These are phyloP conservation scores for Microstroma glucosiphilum DNA, from an alignment of 1,284 basidiomycete species.

Conservation along the genomic window DNA sequence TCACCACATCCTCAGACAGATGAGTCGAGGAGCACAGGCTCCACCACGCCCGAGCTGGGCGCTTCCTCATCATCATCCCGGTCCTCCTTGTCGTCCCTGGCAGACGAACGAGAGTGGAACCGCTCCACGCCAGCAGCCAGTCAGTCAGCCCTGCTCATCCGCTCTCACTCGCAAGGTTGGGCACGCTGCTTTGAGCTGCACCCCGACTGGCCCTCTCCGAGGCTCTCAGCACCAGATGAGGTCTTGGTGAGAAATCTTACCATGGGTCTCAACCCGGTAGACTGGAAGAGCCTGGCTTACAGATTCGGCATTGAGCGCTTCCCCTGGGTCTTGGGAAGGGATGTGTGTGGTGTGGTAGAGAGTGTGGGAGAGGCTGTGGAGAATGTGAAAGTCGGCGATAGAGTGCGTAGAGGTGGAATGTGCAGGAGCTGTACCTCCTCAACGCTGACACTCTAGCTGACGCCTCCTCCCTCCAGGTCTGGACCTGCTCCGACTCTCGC, in stretches of 20 bases:
- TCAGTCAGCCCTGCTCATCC: slow-evolving; percentile 25
- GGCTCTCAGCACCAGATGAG: slow-evolving; percentile 15
- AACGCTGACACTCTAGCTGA: not conserved
- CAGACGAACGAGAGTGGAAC: slow-evolving; percentile 9
- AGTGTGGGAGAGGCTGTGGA: slow-evolving; percentile 53
- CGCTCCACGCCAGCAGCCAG: slow-evolving; percentile 1
- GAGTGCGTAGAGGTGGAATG: slow-evolving; percentile 36
- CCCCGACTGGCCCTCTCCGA: slow-evolving; percentile 19
- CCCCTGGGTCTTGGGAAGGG: slow-evolving; percentile 54
- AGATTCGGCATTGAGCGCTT: slow-evolving; percentile 37
- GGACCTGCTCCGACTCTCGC: slow-evolving; percentile 41
- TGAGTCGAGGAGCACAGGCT: too few species aligned
- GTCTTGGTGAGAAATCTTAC: slow-evolving; percentile 25
- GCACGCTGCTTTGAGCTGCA: slow-evolving; percentile 33
- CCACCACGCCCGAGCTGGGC: not conserved
- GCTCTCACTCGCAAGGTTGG: slow-evolving; percentile 36
- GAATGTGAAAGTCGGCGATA: slow-evolving; percentile 54
- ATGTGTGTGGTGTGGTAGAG: slow-evolving; percentile 54
- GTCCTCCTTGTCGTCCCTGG: not conserved
- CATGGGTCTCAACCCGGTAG: slow-evolving; percentile 40
- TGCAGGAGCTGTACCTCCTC: not conserved
- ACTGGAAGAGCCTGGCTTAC: slow-evolving; percentile 36
- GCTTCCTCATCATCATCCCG: slow-evolving; percentile 1
- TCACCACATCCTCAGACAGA: too few species aligned
- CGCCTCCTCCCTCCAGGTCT: slow-evolving; percentile 15